A percentile compares a stretch with the other conserved stretches of the same genome.
These are phyloP conservation scores for Somion occarium DNA, from an alignment of 1,284 basidiomycete species.

Conservation along the genomic window DNA sequence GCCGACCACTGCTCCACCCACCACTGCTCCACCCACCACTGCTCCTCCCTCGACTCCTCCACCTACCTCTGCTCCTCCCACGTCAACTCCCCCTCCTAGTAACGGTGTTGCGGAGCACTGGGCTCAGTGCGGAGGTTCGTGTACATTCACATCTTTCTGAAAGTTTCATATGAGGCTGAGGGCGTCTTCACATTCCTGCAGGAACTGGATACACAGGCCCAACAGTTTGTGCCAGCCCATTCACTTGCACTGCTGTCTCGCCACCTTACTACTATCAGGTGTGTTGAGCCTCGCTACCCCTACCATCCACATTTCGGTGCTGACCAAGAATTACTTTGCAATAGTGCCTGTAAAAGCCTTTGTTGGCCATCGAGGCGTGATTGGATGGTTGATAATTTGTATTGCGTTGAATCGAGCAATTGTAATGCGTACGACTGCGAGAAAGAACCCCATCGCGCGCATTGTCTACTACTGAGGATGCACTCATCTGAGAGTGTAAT, in stretches of 20 bases:
- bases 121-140: conserved; percentile 10
- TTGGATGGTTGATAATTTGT: too few species aligned
- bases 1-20: neutral
- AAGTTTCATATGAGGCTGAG: neutral
- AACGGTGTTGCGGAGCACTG: conserved; percentile 6
- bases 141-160: neutral
- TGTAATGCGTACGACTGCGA: too few species aligned
- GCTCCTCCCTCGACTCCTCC: conserved; percentile 2
- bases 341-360: neutral
- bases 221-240: conserved; percentile 5
- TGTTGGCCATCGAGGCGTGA: too few species aligned
- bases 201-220: neutral
- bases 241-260: conserved; percentile 5
- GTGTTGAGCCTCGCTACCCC: too few species aligned
- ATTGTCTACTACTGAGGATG: too few species aligned
- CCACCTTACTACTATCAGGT: neutral
- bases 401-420: too few species aligned
- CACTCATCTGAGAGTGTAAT: too few species aligned
- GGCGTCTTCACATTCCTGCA: neutral
- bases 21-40: neutral
- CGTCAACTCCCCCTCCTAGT: conserved; percentile 1
- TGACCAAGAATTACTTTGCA: neutral
- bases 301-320: neutral
- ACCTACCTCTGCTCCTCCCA: neutral
- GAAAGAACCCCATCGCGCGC: too few species aligned